Conservation (phyloP, 768 basidiomycete genomes). For the Xerocomellus chrysenteron region DNA sequence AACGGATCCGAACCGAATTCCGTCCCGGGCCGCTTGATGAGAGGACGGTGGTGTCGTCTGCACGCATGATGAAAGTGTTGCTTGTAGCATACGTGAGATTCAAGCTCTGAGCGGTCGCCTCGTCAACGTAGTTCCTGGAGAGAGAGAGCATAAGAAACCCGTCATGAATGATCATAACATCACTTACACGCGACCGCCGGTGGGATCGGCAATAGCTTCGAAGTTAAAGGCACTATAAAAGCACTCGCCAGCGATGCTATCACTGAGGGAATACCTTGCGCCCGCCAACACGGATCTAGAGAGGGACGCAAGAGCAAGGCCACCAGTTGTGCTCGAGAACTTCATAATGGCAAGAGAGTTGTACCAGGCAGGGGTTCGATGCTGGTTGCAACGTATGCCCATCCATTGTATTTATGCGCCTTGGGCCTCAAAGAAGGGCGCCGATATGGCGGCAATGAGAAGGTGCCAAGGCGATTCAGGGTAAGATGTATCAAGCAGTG, state of each 20-base stretch:
- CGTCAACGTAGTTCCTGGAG: slow-evolving; percentile 35
- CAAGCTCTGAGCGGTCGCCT: slow-evolving; percentile 25
- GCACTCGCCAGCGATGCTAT: slow-evolving; percentile 28
- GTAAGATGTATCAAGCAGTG: slow-evolving; percentile 5
- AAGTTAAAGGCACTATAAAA: slow-evolving; percentile 35
- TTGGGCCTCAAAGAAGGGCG: background rate
- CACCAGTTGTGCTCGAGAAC: background rate
- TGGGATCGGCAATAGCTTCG: slow-evolving; percentile 37
- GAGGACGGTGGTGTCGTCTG: slow-evolving; percentile 36
- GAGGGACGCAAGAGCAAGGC: slow-evolving; percentile 15
- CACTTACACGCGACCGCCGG: slow-evolving; percentile 37
- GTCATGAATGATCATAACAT: background rate
- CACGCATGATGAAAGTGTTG: slow-evolving; percentile 36
- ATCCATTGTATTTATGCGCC: slow-evolving; percentile 16
- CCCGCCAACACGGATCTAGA: slow-evolving; percentile 18
- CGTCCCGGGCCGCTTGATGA: slow-evolving; percentile 31
- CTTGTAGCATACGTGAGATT: slow-evolving; percentile 29
- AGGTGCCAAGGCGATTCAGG: background rate
- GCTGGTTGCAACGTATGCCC: background rate
- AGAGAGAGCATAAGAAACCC: background rate
- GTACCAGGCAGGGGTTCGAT: background rate
- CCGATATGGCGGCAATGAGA: slow-evolving; percentile 1
- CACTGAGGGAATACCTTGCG: slow-evolving; percentile 25
- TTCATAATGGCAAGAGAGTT: slow-evolving; percentile 16
- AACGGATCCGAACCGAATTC: slow-evolving; percentile 37